A percentile compares a stretch with the other conserved stretches of the same genome.
phyloP scores from a whole-genome alignment of 495 filamentous ascomycete species.

The Peziza echinospora region DNA sequence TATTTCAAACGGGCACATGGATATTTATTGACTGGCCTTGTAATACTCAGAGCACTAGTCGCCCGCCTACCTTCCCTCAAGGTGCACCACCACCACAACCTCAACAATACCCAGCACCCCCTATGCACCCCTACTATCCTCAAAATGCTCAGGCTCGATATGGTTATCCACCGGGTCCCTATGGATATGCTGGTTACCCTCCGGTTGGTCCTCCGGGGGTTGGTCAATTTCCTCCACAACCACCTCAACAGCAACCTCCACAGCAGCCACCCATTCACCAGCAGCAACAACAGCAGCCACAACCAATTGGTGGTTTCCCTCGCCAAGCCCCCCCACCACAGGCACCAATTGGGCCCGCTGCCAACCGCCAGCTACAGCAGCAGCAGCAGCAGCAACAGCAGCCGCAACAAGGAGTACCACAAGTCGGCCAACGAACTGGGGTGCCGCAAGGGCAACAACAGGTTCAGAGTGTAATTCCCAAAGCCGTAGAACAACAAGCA shows the following conservation, averaged over 20 bases:
- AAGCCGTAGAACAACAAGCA: conserved; percentile 23
- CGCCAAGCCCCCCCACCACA: conserved; percentile 27
- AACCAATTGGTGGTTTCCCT: conserved; percentile 21
- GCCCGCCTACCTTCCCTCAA: conserved; percentile 9
- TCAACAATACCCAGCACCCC: conserved; percentile 10
- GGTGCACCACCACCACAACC: conserved; percentile 8
- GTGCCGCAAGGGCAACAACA: conserved; percentile 8
- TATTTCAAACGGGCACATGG: too few relatives aligned
- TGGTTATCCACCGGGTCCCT: conserved; percentile 29
- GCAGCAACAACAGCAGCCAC: conserved; percentile 10
- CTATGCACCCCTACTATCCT: conserved; percentile 9
- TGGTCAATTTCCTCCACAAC: not conserved
- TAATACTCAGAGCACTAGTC: not conserved
- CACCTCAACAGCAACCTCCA: conserved; percentile 4
- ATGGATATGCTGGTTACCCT: conserved; percentile 27
- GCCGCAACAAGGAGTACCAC: conserved; percentile 17
- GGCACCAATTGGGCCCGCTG: conserved; percentile 32
- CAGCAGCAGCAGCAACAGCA: conserved; percentile 4
- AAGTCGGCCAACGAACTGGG: conserved; percentile 18
- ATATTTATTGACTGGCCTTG: not conserved
- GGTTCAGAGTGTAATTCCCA: too few relatives aligned
- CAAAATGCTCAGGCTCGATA: conserved; percentile 20
- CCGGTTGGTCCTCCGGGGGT: conserved; percentile 20
- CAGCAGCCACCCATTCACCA: conserved; percentile 12
- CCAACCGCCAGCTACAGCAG: conserved; percentile 16